Percentiles rank a stretch among this genome's conserved stretches.
Evolutionary conservation across 1,284 basidiomycete genomes (phyloP).

Genomic region (Naganishia sp.): DNA sequence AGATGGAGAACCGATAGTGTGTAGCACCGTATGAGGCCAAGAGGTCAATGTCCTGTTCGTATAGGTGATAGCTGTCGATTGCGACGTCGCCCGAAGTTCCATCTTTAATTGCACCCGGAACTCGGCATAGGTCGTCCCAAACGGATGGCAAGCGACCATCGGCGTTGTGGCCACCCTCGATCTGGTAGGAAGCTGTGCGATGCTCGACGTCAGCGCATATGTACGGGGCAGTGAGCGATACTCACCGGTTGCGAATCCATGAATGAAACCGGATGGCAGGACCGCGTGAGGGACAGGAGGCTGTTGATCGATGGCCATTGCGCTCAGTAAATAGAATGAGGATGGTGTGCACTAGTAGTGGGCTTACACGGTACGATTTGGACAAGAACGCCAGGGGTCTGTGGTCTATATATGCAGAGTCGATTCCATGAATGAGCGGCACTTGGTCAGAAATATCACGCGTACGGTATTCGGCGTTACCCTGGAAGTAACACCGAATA

Average conservation of each 20-base stretch:
- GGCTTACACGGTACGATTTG: background rate
- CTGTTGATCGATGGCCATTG: constrained; percentile 28
- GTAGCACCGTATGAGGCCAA: constrained; percentile 62
- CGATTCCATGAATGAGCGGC: background rate
- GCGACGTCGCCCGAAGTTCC: constrained; percentile 48
- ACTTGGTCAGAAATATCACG: background rate
- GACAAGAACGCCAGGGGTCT: background rate
- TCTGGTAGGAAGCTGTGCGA: constrained; percentile 40
- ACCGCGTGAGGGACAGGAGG: constrained; percentile 31
- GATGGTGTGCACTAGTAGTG: background rate
- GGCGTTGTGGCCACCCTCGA: constrained; percentile 39
- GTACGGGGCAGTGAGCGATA: background rate
- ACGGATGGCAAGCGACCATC: constrained; percentile 39
- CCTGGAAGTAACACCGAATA: background rate
- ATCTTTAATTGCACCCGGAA: constrained; percentile 65
- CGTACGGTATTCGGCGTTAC: constrained; percentile 7
- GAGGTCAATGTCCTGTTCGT: constrained; percentile 67
- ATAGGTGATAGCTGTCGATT: constrained; percentile 53
- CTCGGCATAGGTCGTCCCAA: constrained; percentile 66
- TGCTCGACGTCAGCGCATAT: background rate
- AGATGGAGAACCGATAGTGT: constrained; percentile 64
- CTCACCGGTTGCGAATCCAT: constrained; percentile 70
- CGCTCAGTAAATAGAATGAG: background rate
- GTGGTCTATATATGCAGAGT: background rate
- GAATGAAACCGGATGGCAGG: constrained; percentile 63